Percentiles rank a stretch among this genome's conserved stretches.
phyloP scores from a whole-genome alignment of 371 early-diverging fungal genomes.

The Phascolomyces articulosus region DNA sequence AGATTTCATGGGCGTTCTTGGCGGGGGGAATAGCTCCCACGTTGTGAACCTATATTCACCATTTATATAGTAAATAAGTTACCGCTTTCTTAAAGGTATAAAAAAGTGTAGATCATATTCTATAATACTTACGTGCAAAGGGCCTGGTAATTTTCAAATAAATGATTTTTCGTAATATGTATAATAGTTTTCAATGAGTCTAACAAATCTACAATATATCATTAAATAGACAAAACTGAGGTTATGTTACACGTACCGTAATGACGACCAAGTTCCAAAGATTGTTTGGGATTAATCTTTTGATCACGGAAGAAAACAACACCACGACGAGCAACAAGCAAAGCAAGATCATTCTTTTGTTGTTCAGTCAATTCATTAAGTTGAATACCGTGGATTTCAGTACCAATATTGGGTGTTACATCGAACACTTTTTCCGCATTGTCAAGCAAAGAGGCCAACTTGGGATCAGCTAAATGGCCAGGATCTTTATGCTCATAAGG shows the following conservation, averaged over 20 bases:
- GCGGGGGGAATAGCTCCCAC: not conserved
- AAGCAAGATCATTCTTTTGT: slow-evolving; percentile 59
- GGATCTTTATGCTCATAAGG: slow-evolving; percentile 42
- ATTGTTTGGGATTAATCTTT: slow-evolving; percentile 52
- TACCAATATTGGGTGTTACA: slow-evolving; percentile 66
- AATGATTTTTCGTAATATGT: too few relatives aligned
- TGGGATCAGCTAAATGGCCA: slow-evolving; percentile 57
- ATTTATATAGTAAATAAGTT: not conserved
- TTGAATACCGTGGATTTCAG: slow-evolving; percentile 68
- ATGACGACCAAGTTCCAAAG: slow-evolving; percentile 53
- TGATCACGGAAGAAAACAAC: slow-evolving; percentile 69
- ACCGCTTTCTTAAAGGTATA: too few relatives aligned
- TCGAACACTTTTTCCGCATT: slow-evolving; percentile 62
- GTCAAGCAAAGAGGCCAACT: slow-evolving; percentile 56
- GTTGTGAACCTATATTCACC: not conserved
- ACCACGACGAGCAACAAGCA: slow-evolving; percentile 61
- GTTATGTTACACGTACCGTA: slow-evolving; percentile 46
- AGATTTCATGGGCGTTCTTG: not conserved
- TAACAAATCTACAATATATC: too few relatives aligned
- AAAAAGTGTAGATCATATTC: not conserved
- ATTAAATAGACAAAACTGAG: too few relatives aligned
- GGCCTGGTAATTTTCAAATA: not conserved
- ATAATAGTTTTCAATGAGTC: too few relatives aligned
- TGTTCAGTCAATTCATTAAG: slow-evolving; percentile 53
- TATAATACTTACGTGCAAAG: not conserved